Base-by-base conservation (phyloP, 208 protist species). In the Crithidia sp. region DNA sequence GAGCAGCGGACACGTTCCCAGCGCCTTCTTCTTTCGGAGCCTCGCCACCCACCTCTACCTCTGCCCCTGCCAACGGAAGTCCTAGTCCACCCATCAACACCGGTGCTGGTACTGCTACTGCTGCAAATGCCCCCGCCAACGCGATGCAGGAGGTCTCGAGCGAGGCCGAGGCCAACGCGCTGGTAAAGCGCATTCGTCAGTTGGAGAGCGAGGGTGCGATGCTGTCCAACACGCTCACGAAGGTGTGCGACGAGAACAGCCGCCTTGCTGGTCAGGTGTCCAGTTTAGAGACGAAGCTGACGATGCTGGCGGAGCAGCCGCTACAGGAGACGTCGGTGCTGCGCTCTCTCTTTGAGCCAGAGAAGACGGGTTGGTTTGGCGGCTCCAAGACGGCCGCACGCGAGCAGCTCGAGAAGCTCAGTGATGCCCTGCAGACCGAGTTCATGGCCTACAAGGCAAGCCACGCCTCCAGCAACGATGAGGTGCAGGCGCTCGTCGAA, bases 191-290 rank as follows among this genome's bases (percentile, higher is more conserved):
- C 36, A 65, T 97, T 37, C 68, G 76, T 4, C 86, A 91, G 75
- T 81, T 95, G 47, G 85, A 95, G 76, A 56, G 39, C 10, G 88
- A 97, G 62, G 88, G 86, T 62, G 50, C 67, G 12, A 71, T 82
- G 28, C 80, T 97, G 7, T 81, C 88, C 9, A 80, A 81, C 43
- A 72, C 84, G 6, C 82, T 97, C 19, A 71, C 85, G 7, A 90
- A 87, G 62, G 76, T 97, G 9, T 95, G 90, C 56, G 88, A 94
- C n/a, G 87, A 97, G 57, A 97, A 95, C 72, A 74, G 82, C 0
- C 71, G 64, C n/a, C 83, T 97, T 17, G 73, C 81, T 0, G 57
- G 36, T 7, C 67, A 84, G 50, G 57, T 94, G 6, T 58, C 74
- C 0, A 5, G 55, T 7, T 52, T 89, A 40, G 59, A 89, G 56